Percentiles rank a stretch among this genome's conserved stretches.
These are phyloP conservation scores for Podila verticillata DNA, from an alignment of 192 early-diverging fungal genomes.

Conservation along the genomic window DNA sequence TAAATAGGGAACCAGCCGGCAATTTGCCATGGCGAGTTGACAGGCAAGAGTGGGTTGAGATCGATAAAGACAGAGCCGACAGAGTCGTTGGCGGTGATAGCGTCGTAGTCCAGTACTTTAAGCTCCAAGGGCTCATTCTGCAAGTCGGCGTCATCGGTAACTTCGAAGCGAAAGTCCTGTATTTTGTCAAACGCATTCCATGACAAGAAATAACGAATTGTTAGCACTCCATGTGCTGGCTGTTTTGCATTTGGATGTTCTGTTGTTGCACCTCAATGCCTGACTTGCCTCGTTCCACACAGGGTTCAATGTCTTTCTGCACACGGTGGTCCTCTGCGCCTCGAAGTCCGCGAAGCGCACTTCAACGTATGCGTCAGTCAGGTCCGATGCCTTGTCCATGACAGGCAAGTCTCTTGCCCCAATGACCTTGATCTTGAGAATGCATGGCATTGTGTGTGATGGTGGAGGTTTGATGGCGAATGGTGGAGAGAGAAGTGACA, in stretches of 20 bases:
- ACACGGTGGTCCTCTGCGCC: conserved; percentile 68
- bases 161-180: conserved; percentile 78
- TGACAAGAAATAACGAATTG: neutral
- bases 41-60: conserved; percentile 77
- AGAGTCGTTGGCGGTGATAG: conserved; percentile 75
- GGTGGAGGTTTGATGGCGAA: neutral
- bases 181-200: neutral
- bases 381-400: conserved; percentile 83
- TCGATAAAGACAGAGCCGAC: conserved; percentile 84
- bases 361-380: conserved; percentile 89
- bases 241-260: neutral
- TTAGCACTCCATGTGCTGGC: neutral
- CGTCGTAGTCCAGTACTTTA: conserved; percentile 80
- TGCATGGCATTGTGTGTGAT: conserved; percentile 68
- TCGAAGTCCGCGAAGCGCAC: conserved; percentile 80
- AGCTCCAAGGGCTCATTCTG: conserved; percentile 87
- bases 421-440: conserved; percentile 78
- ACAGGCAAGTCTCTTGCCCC: conserved; percentile 80
- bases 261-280: neutral
- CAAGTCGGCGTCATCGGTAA: conserved; percentile 78
- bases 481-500: conserved; percentile 3
- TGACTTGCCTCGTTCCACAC: conserved; percentile 75
- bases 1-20: conserved; percentile 86
- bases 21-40: conserved; percentile 69
- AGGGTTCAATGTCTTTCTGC: conserved; percentile 78